Percentiles rank a stretch among this genome's conserved stretches.
Conservation (phyloP, 768 basidiomycete species). For the Hericium alpestre region DNA sequence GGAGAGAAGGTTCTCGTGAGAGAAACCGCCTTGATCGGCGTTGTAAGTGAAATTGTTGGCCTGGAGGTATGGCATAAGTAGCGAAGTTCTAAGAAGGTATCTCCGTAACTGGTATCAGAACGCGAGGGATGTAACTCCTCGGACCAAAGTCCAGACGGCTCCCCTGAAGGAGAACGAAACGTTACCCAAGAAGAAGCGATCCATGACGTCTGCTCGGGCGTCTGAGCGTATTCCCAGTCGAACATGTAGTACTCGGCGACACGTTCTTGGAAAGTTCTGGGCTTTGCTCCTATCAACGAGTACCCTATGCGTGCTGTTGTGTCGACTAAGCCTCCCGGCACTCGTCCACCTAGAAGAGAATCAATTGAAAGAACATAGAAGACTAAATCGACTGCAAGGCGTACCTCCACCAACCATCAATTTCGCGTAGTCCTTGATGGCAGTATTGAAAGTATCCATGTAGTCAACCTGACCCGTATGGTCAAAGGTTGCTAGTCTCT, state of each 20-base stretch:
- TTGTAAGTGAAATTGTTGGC: constrained; percentile 55
- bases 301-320: constrained; percentile 40
- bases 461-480: constrained; percentile 39
- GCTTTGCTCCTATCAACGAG: constrained; percentile 33
- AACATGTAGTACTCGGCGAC: constrained; percentile 50
- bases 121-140: constrained; percentile 22
- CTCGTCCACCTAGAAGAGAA: constrained; percentile 20
- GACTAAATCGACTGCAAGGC: background rate
- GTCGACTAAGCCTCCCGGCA: constrained; percentile 34
- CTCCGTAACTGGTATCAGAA: constrained; percentile 22
- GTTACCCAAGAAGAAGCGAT: constrained; percentile 47
- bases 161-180: constrained; percentile 10
- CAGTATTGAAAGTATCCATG: constrained; percentile 30
- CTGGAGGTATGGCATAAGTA: constrained; percentile 23
- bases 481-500: constrained; percentile 38
- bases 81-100: constrained; percentile 28
- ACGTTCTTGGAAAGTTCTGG: constrained; percentile 32
- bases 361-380: constrained; percentile 14
- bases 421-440: constrained; percentile 26
- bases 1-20: constrained; percentile 39
- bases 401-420: constrained; percentile 33
- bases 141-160: constrained; percentile 17
- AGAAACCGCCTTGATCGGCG: constrained; percentile 45
- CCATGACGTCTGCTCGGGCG: constrained; percentile 46
- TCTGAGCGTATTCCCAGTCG: constrained; percentile 40